These are phyloP conservation scores for Apophysomyces sp. DNA, from an alignment of 371 early-diverging fungal genomes.

Conservation along the genomic window DNA sequence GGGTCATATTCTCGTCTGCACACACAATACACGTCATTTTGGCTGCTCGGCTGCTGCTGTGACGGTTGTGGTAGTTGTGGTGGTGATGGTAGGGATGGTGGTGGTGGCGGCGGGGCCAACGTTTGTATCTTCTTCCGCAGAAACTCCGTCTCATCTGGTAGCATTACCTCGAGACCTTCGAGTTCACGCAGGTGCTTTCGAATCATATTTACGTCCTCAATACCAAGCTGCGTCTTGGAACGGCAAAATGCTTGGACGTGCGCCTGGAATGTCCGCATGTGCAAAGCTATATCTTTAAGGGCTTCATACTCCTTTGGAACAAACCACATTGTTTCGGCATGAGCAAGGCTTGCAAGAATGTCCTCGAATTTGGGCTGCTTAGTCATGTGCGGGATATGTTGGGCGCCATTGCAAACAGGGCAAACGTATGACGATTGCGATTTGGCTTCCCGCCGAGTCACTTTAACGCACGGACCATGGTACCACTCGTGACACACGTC, in stretches of 20 bases:
- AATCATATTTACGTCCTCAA: constrained; percentile 36
- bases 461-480: constrained; percentile 69
- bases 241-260: constrained; percentile 44
- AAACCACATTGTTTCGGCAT: constrained; percentile 47
- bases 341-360: constrained; percentile 38
- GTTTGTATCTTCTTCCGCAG: constrained; percentile 46
- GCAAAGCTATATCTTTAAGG: constrained; percentile 48
- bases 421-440: constrained; percentile 62
- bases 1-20: constrained; percentile 22
- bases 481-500: constrained; percentile 82
- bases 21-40: constrained; percentile 35
- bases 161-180: constrained; percentile 56
- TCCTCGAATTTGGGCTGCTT: constrained; percentile 50
- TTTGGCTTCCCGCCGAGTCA: constrained; percentile 59
- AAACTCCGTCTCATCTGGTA: constrained; percentile 44
- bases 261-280: constrained; percentile 27
- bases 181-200: constrained; percentile 53
- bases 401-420: constrained; percentile 61
- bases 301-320: constrained; percentile 54
- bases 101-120: constrained; percentile 15
- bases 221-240: constrained; percentile 27
- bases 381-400: constrained; percentile 35
- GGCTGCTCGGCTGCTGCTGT: constrained; percentile 9
- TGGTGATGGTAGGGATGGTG: not conserved
- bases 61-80: not conserved